phyloP scores from a whole-genome alignment of 2,329 filamentous ascomycete genomes.

The Sclerotinia subarctica region DNA sequence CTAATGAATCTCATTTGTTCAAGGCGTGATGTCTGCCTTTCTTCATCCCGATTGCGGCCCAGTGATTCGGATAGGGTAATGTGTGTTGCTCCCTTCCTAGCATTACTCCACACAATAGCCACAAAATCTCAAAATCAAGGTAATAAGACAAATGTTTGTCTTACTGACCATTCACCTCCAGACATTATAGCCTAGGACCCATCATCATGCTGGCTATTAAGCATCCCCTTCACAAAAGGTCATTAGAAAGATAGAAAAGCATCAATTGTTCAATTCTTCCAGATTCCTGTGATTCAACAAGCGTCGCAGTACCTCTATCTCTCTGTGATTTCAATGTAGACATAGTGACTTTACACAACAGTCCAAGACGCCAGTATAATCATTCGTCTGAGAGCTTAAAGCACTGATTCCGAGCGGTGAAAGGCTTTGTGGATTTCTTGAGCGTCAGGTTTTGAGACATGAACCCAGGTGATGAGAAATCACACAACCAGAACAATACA shows the following conservation, averaged over 20 bases:
- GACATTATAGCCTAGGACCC: background rate
- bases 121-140: background rate
- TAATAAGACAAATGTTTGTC: background rate
- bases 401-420: background rate
- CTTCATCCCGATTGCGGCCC: background rate
- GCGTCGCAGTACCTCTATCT: no score
- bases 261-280: no score
- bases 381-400: background rate
- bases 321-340: no score
- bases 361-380: background rate
- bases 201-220: background rate
- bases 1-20: background rate
- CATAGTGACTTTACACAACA: no score
- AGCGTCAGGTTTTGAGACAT: background rate
- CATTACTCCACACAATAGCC: background rate
- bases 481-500: background rate
- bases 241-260: background rate
- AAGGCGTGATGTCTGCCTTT: background rate
- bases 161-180: background rate
- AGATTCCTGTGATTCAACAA: no score
- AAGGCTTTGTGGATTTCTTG: background rate
- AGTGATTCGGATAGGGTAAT: no score
- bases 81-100: background rate
- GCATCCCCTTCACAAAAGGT: no score
- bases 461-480: no score